Base-by-base conservation (phyloP, 352 stramenopile genomes). In the Globisporangium nagaii region DNA sequence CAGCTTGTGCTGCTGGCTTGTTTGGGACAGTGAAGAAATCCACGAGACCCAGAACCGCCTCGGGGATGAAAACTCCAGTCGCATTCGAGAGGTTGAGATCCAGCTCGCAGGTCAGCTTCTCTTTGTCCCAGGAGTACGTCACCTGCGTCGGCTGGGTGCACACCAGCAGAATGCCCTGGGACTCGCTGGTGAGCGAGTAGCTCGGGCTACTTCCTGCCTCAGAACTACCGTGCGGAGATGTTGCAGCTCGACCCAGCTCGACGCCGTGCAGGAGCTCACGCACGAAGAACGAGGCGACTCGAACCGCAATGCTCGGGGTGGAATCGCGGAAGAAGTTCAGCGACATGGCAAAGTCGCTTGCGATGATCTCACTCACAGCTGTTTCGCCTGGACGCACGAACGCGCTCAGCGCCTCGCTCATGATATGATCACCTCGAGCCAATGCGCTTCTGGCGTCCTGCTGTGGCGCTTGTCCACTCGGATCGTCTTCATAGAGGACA, bases 111-210 rank as follows among this genome's bases (percentile, higher is more conserved):
- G 58, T 68, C 31, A 71, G 46, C 4, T 53, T 60, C 4, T 43
- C 39, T 20, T 84, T 63, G 51, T 88, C 63, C 83, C 83, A 93
- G 9, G 71, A 70, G 47, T 93, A 93, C 11, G 46, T 50, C 25
- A 81, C 70, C 32, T 75, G 60, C 9, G 77, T 58, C 12, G 77
- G 62, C 22, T 73, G 39, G 10, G 72, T 59, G 4, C 73, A 86
- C 1, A 70, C 44, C 39, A 88, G 43, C 19, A 90, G 24, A 7
- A 60, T 68, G 9, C 70, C 56, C 47, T 20, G 58, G 10, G 19
- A 54, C 36, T 42, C 35, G 25, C 19, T 53, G 28, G 17, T 56
- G 25, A 60, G 6, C 12, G 19, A 13, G 9, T 5, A 9, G n/a
- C 15, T 19, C n/a, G n/a, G n/a, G 5, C 8, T 48, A 31, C n/a